phyloP scores from a whole-genome alignment of 2,329 filamentous ascomycete genomes.

The Pseudomassariella vexata region DNA sequence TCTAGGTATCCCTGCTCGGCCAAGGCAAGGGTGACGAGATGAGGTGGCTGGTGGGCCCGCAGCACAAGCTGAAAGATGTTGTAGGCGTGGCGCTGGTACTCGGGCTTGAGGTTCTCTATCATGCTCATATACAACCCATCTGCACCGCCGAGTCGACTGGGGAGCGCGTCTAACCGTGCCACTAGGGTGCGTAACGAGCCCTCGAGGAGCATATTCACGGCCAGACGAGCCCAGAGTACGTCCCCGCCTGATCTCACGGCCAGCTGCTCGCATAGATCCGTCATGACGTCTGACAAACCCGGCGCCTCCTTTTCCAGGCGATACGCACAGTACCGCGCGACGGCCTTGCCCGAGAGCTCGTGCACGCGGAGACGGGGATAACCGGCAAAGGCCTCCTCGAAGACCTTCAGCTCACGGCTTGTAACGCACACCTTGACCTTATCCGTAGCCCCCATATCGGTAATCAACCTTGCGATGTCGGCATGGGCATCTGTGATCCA shows the following conservation, averaged over 20 bases:
- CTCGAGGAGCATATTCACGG: conserved; percentile 24
- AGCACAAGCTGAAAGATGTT: conserved; percentile 24
- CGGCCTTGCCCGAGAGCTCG: conserved; percentile 21
- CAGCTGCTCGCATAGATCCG: conserved; percentile 20
- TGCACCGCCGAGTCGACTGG: conserved; percentile 20
- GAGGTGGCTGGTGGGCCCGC: conserved; percentile 24
- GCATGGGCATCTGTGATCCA: conserved; percentile 22
- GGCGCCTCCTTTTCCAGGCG: conserved; percentile 24
- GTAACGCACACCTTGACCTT: conserved; percentile 21
- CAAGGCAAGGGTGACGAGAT: conserved; percentile 22
- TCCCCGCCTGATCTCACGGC: conserved; percentile 22
- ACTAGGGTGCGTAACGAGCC: conserved; percentile 21
- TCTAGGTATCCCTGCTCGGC: conserved; percentile 21
- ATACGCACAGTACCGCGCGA: conserved; percentile 21
- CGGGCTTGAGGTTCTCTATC: conserved; percentile 20
- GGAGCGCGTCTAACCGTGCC: conserved; percentile 20
- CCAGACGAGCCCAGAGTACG: conserved; percentile 24
- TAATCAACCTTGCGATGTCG: conserved; percentile 20
- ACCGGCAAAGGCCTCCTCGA: conserved; percentile 18
- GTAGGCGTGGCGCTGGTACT: conserved; percentile 19
- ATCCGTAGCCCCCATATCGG: conserved; percentile 21
- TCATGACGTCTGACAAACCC: conserved; percentile 18
- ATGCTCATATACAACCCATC: conserved; percentile 26
- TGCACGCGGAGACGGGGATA: conserved; percentile 20
- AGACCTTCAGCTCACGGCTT: conserved; percentile 21